phyloP scores from a whole-genome alignment of 192 early-diverging fungal species.

The Backusella liffmaniae region DNA sequence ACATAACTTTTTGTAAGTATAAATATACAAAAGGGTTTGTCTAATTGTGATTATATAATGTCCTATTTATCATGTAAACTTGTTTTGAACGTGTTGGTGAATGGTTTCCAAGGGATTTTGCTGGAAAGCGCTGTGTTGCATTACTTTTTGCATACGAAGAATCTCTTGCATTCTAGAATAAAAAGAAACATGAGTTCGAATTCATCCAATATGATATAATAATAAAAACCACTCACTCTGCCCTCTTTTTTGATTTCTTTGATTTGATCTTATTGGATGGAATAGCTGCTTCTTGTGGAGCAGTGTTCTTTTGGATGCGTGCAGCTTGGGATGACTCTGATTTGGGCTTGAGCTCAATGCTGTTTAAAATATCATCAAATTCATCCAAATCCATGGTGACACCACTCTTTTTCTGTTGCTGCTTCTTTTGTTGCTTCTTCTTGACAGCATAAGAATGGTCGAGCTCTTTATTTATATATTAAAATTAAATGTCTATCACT shows the following conservation, averaged over 20 bases:
- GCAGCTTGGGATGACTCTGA: constrained; percentile 8
- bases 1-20: no score
- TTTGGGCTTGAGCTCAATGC: constrained; percentile 19
- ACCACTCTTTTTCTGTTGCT: constrained; percentile 43
- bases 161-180: constrained; percentile 60
- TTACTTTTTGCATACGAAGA: constrained; percentile 68
- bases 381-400: constrained; percentile 52
- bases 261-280: constrained; percentile 29
- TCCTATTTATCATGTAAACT: constrained; percentile 21
- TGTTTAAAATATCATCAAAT: constrained; percentile 42
- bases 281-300: constrained; percentile 18
- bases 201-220: background rate
- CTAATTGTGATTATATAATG: background rate
- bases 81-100: constrained; percentile 73
- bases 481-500: background rate
- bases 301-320: background rate
- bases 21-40: no score
- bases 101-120: constrained; percentile 70
- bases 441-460: constrained; percentile 47
- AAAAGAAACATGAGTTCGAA: background rate
- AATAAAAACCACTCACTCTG: constrained; percentile 42
- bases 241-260: constrained; percentile 59
- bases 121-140: constrained; percentile 71
- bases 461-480: constrained; percentile 38
- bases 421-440: constrained; percentile 48